These are phyloP conservation scores for Plasmodium ovale DNA, from an alignment of 169 alveolate genomes.

Conservation along the genomic window DNA sequence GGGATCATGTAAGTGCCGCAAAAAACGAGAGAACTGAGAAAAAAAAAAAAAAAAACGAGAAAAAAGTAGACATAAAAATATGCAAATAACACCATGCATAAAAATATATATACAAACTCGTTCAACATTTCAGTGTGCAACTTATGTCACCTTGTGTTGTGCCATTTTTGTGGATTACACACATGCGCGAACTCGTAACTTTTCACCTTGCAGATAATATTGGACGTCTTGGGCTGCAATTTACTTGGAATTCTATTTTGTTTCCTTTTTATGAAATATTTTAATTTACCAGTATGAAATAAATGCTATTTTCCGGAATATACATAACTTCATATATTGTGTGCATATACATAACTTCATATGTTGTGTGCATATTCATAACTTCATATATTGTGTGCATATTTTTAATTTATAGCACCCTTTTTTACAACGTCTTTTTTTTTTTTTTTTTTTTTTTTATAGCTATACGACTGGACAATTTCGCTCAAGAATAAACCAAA, in stretches of 20 bases:
- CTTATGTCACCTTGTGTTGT: not conserved
- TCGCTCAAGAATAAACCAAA: slow-evolving; percentile 17
- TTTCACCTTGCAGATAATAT: slow-evolving; percentile 3
- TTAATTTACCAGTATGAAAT: slow-evolving; percentile 14
- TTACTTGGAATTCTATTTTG: slow-evolving; percentile 23
- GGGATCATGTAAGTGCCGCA: slow-evolving; percentile 63
- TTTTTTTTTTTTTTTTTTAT: not conserved
- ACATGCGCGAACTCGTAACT: not conserved
- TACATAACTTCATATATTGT: not conserved
- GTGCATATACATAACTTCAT: not conserved
- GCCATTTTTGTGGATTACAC: not conserved
- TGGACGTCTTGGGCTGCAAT: slow-evolving; percentile 46
- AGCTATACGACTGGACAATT: slow-evolving; percentile 26
- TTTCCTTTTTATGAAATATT: slow-evolving; percentile 24
- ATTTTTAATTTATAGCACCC: not conserved
- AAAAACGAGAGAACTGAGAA: not conserved
- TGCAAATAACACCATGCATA: not conserved
- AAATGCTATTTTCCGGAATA: not conserved
- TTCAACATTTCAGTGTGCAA: not conserved
- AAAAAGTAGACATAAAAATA: not conserved
- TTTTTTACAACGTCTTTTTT: too few relatives aligned
- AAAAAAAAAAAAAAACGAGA: not conserved
- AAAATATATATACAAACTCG: not conserved
- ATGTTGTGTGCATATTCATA: not conserved
- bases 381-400: not conserved